Base-by-base conservation (phyloP, 2,329 filamentous ascomycete species). In the Cladosporium sp. region DNA sequence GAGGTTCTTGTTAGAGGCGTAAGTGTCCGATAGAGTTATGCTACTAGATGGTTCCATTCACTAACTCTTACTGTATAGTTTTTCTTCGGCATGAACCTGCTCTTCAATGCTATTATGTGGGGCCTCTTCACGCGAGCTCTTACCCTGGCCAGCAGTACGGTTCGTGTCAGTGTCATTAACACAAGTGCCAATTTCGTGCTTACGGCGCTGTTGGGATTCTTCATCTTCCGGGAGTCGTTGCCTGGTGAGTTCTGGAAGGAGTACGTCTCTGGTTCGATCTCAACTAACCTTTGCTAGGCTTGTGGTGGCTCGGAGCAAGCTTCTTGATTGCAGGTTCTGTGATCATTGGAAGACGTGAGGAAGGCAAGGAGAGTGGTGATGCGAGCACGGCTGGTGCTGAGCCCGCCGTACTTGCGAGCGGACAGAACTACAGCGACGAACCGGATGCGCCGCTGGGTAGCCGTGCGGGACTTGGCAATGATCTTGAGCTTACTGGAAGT, bases 51-150 rank as follows among this genome's bases (percentile, higher is more conserved):
- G 14, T 20, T 43, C 2, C 3, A 15, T 15, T 14, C 19, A 15
- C 20, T 30, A 22, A 20, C 25, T 14, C 36, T 28, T n/a, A 5
- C 17, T 37, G 1, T 6, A 34, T 64, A 90, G 87, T 75, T 82
- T 42, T 92, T 92, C 78, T 92, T 93, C 68, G 82, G 78, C 0
- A 80, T 92, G 12, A 93, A 92, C 67, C 79, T 92, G 45, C 72
- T 82, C 54, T 92, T 91, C 74, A 91, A 92, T 68, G 88, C 84
- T 55, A 78, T 90, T 74, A 93, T 93, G 89, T 93, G 89, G 89
- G 85, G 87, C 0, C 82, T 93, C 50, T 93, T 92, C 76, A 93
- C 89, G 6, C 83, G 84, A 51, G 89, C 89, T 55, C 82, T 93
- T n/a, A 85, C 88, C 0, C 81, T 83, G 17, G 88, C 88, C 14